Conservation (phyloP, 352 stramenopile species). For the Phytophthora hybrid region DNA sequence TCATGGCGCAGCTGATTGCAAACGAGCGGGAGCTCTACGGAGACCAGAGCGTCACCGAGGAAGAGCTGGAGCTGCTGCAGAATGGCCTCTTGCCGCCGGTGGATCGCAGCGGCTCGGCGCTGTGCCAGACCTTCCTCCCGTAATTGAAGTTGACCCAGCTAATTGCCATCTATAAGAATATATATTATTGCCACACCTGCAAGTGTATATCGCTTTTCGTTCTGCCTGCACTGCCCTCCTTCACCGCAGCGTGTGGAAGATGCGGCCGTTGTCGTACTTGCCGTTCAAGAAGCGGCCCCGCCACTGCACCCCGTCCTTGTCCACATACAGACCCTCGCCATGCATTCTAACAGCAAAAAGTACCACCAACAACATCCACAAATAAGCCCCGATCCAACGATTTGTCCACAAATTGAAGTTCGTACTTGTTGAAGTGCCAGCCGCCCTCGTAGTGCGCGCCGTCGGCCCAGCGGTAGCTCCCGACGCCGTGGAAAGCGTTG, state of each 20-base stretch:
- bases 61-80: constrained; percentile 78
- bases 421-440: constrained; percentile 62
- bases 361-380: constrained; percentile 27
- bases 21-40: constrained; percentile 76
- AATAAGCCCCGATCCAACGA: constrained; percentile 3
- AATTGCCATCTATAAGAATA: constrained; percentile 33
- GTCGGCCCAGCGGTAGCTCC: constrained; percentile 74
- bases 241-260: constrained; percentile 81
- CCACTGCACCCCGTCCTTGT: constrained; percentile 83
- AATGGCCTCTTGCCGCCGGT: constrained; percentile 63
- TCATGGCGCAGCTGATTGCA: constrained; percentile 81
- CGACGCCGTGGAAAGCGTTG: constrained; percentile 71
- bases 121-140: constrained; percentile 57
- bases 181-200: constrained; percentile 23
- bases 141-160: constrained; percentile 28
- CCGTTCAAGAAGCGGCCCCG: constrained; percentile 78
- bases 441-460: constrained; percentile 67
- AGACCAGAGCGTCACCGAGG: constrained; percentile 62
- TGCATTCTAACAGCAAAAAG: constrained; percentile 72
- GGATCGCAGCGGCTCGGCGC: constrained; percentile 66
- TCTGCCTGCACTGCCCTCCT: background rate
- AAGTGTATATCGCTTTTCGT: background rate
- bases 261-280: constrained; percentile 85
- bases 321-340: constrained; percentile 68
- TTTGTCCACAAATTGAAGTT: background rate